These are phyloP conservation scores for Fusarium zealandicum DNA, from an alignment of 2,329 filamentous ascomycete genomes.

Conservation along the genomic window DNA sequence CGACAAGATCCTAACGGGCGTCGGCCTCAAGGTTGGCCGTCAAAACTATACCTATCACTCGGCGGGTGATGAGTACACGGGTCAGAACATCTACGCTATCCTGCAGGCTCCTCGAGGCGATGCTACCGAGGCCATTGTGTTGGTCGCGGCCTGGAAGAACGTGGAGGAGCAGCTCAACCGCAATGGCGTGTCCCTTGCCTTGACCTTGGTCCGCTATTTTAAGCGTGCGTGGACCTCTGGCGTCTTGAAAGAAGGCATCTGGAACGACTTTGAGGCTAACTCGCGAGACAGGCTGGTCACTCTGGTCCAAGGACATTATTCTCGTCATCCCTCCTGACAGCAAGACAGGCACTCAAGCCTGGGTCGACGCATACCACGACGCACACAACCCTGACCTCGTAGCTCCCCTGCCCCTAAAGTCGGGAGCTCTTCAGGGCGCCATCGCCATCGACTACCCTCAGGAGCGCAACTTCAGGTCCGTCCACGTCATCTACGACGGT, in stretches of 20 bases:
- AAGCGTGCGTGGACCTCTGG: conserved; percentile 63
- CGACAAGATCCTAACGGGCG: conserved; percentile 75
- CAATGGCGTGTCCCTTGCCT: conserved; percentile 83
- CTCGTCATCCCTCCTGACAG: conserved; percentile 89
- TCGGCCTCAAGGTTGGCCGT: conserved; percentile 85
- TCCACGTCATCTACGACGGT: conserved; percentile 94
- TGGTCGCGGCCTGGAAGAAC: conserved; percentile 89
- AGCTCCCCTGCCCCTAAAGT: conserved; percentile 83
- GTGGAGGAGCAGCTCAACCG: conserved; percentile 80
- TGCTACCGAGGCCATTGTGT: conserved; percentile 94
- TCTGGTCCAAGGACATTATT: conserved; percentile 99
- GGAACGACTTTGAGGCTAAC: conserved; percentile 22
- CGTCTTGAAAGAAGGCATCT: not conserved
- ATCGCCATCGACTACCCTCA: conserved; percentile 93
- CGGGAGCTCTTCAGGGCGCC: conserved; percentile 89
- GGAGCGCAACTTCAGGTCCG: conserved; percentile 81
- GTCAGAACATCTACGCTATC: conserved; percentile 93
- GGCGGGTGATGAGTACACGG: conserved; percentile 74
- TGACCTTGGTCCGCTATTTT: conserved; percentile 93
- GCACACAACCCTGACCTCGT: conserved; percentile 77
- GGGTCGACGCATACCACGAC: conserved; percentile 98
- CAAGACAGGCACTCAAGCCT: conserved; percentile 88
- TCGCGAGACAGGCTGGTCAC: conserved; percentile 76
- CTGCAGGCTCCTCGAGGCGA: conserved; percentile 93
- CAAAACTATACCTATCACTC: conserved; percentile 89